Evolutionary conservation across 2,329 filamentous ascomycete genomes (phyloP).

Genomic region (Aspergillus caelatus): DNA sequence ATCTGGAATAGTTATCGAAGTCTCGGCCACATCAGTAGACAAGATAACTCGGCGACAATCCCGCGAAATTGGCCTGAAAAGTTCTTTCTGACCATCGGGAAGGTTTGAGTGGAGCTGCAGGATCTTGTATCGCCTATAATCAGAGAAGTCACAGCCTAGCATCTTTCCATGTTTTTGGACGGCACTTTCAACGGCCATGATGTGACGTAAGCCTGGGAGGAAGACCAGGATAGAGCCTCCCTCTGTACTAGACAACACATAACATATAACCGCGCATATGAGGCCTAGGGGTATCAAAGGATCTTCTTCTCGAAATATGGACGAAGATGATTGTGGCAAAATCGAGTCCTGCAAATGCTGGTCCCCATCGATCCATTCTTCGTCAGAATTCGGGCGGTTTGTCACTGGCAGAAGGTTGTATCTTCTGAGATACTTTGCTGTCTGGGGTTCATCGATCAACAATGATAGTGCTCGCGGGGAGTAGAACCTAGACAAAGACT

Average conservation of each 20-base stretch:
- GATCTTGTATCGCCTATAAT: conserved; percentile 46
- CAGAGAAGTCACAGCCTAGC: conserved; percentile 45
- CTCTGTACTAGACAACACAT: conserved; percentile 47
- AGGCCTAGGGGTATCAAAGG: conserved; percentile 46
- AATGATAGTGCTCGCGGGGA: conserved; percentile 17
- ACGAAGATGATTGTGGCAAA: conserved; percentile 9
- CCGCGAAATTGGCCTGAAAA: conserved; percentile 44
- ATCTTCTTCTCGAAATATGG: conserved; percentile 39
- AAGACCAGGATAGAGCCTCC: conserved; percentile 54
- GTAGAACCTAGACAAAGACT: conserved; percentile 30
- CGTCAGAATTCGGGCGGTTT: background rate
- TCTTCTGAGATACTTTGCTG: conserved; percentile 11
- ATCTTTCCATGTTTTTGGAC: conserved; percentile 27
- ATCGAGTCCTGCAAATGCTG: background rate
- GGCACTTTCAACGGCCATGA: conserved; percentile 34
- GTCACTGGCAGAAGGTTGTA: conserved; percentile 7
- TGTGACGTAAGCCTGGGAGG: conserved; percentile 49
- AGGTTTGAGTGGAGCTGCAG: conserved; percentile 52
- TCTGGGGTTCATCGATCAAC: conserved; percentile 15
- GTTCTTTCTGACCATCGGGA: conserved; percentile 45
- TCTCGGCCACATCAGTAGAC: conserved; percentile 56
- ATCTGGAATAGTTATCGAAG: conserved; percentile 55
- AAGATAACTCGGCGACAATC: conserved; percentile 54
- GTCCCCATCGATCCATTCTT: background rate
- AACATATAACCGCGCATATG: conserved; percentile 47